These are phyloP conservation scores for Neurospora hispaniola DNA, from an alignment of 495 filamentous ascomycete genomes.

Conservation along the genomic window DNA sequence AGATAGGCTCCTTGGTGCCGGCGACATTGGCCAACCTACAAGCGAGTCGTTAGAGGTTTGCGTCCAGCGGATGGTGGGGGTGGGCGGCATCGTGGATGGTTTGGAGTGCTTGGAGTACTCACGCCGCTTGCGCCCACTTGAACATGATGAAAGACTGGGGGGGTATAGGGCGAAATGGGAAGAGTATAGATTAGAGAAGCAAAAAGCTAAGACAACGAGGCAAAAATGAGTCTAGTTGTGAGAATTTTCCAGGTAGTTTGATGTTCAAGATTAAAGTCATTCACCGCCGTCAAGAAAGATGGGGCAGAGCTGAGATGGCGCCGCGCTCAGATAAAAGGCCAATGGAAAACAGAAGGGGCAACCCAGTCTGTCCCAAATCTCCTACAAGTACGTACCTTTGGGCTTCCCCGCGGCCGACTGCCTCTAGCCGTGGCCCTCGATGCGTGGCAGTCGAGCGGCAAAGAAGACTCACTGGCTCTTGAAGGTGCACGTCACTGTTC, in stretches of 20 bases:
- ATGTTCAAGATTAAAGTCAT: constrained; percentile 3
- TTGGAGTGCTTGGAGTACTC: constrained; percentile 2
- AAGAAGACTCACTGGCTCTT: not conserved
- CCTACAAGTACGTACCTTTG: not conserved
- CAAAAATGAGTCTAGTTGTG: constrained; percentile 1
- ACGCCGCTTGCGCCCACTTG: constrained; percentile 41
- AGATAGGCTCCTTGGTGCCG: constrained; percentile 92
- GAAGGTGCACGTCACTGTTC: not conserved
- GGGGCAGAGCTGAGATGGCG: not conserved
- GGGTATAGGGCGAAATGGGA: constrained; percentile 1
- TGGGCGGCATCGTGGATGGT: constrained; percentile 6
- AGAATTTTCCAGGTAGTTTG: constrained; percentile 3
- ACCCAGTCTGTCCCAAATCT: not conserved
- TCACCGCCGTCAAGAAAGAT: constrained; percentile 18
- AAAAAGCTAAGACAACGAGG: constrained; percentile 1
- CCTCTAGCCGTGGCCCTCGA: not conserved
- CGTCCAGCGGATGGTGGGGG: not conserved
- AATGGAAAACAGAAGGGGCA: not conserved
- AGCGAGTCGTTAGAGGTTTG: constrained; percentile 9
- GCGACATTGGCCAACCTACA: constrained; percentile 77
- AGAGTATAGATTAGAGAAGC: not conserved
- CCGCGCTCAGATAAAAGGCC: constrained; percentile 9
- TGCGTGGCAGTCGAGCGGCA: not conserved
- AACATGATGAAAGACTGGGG: constrained; percentile 29
- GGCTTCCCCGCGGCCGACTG: not conserved